phyloP scores from a whole-genome alignment of 2,329 filamentous ascomycete species.

The Aspergillus fructus region DNA sequence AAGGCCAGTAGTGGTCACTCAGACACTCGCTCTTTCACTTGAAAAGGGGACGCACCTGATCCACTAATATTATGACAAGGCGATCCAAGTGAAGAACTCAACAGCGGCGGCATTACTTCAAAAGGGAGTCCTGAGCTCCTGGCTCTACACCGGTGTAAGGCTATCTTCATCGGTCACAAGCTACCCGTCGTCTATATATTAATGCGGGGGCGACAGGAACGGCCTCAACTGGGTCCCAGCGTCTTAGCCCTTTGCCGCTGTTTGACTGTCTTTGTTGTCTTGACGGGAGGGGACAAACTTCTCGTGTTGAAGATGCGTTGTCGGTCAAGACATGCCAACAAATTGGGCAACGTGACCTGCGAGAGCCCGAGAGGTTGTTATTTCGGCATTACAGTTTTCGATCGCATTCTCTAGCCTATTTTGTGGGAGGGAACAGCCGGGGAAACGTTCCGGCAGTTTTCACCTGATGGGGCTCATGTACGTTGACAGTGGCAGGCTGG shows the following conservation, averaged over 20 bases:
- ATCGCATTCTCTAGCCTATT: not conserved
- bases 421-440: constrained; percentile 5
- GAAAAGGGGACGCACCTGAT: not conserved
- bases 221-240: constrained; percentile 24
- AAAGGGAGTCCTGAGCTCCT: not conserved
- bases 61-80: not conserved
- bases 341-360: not conserved
- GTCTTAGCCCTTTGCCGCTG: not conserved
- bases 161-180: constrained; percentile 16
- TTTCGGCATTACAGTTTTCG: not conserved
- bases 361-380: not conserved
- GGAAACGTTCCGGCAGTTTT: constrained; percentile 9
- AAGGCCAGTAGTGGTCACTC: too few relatives aligned
- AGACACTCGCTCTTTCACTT: too few relatives aligned
- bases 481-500: not conserved
- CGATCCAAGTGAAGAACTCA: not conserved
- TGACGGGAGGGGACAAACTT: not conserved
- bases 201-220: constrained; percentile 28
- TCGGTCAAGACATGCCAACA: constrained; percentile 4
- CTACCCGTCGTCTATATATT: constrained; percentile 9
- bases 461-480: constrained; percentile 13
- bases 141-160: not conserved
- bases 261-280: not conserved
- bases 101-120: not conserved
- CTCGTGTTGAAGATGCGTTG: constrained; percentile 1